Evolutionary conservation across 1,284 basidiomycete genomes (phyloP).

Genomic region (Neolentinus lepideus): DNA sequence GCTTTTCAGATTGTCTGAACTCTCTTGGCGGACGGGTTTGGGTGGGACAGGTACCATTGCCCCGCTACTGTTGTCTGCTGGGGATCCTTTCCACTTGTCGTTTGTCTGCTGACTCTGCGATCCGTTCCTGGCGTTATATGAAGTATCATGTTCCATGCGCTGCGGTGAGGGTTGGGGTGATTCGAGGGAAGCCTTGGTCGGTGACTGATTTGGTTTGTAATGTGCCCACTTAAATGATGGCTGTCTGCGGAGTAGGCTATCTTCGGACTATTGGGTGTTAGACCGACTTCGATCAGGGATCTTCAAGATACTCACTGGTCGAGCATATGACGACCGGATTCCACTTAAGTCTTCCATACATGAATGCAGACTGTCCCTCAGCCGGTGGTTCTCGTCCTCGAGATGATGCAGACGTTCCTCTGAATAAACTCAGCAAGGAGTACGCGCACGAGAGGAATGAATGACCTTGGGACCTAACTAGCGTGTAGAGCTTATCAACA

Average conservation of each 20-base stretch:
- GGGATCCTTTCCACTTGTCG: constrained; percentile 15
- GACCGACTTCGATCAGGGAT: neutral
- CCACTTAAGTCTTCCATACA: constrained; percentile 61
- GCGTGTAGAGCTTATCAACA: constrained; percentile 59
- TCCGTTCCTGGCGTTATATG: constrained; percentile 11
- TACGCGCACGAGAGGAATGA: constrained; percentile 11
- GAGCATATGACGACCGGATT: constrained; percentile 30
- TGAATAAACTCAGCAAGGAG: constrained; percentile 23
- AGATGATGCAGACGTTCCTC: constrained; percentile 62
- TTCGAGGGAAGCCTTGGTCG: constrained; percentile 63
- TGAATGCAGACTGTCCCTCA: constrained; percentile 53
- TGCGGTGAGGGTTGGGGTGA: constrained; percentile 75
- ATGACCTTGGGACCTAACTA: constrained; percentile 73
- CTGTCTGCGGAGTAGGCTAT: constrained; percentile 53
- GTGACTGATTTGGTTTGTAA: constrained; percentile 64
- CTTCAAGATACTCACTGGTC: constrained; percentile 19
- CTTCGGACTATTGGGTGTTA: constrained; percentile 31
- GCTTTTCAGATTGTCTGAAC: constrained; percentile 74
- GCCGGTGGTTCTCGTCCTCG: constrained; percentile 70
- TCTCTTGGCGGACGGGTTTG: constrained; percentile 53
- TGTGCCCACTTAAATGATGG: constrained; percentile 82
- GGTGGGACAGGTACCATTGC: constrained; percentile 22
- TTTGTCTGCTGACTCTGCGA: constrained; percentile 6
- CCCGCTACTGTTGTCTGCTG: constrained; percentile 12
- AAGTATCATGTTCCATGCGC: constrained; percentile 60